Percentiles rank a stretch among this genome's conserved stretches.
Conservation (phyloP, 2,329 filamentous ascomycete species). For the Penicillium digitatum region DNA sequence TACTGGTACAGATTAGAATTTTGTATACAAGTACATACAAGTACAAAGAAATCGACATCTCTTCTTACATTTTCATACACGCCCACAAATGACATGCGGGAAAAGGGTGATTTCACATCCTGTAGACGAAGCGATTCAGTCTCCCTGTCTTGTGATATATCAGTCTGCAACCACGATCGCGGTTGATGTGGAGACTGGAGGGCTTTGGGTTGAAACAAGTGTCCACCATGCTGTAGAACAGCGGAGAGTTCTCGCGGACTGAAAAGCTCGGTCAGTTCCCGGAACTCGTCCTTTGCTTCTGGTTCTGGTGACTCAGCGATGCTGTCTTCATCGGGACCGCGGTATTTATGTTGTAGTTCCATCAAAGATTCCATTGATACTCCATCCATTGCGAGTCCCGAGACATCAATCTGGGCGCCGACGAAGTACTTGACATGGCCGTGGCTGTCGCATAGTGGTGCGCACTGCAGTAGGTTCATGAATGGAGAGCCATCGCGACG, state of each 20-base stretch:
- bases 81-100: conserved; percentile 34
- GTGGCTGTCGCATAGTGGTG: conserved; percentile 64
- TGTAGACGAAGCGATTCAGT: conserved; percentile 32
- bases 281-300: conserved; percentile 58
- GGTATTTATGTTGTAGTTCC: conserved; percentile 41
- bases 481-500: conserved; percentile 72
- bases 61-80: conserved; percentile 56
- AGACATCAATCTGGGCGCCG: conserved; percentile 69
- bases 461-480: conserved; percentile 72
- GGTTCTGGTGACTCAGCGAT: conserved; percentile 26
- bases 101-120: conserved; percentile 37
- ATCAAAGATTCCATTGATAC: conserved; percentile 61
- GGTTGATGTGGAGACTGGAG: conserved; percentile 4
- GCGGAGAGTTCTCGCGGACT: conserved; percentile 63
- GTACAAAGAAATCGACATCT: not conserved
- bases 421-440: conserved; percentile 66
- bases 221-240: conserved; percentile 60
- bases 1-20: conserved; percentile 27
- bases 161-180: conserved; percentile 17
- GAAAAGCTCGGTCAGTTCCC: conserved; percentile 65
- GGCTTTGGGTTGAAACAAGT: conserved; percentile 33
- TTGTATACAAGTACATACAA: too few relatives aligned
- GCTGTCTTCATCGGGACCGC: conserved; percentile 25
- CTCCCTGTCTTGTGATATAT: conserved; percentile 19
- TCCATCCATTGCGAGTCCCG: conserved; percentile 63